Percentiles rank a stretch among this genome's conserved stretches.
These are phyloP conservation scores for Trichophyton simii DNA, from an alignment of 2,329 filamentous ascomycete species.

Conservation along the genomic window DNA sequence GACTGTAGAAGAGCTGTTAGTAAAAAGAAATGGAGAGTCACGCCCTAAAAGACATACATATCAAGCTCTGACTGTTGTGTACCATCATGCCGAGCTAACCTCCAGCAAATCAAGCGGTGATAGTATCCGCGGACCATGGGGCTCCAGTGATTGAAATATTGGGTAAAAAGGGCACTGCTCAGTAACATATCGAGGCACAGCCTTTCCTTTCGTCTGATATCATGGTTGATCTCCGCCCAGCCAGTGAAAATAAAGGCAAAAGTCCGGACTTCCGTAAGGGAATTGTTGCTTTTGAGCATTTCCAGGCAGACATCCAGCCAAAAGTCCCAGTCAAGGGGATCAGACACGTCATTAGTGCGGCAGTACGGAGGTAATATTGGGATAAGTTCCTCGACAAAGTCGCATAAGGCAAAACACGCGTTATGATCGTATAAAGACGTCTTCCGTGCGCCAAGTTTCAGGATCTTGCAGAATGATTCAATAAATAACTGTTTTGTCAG, in stretches of 20 bases:
- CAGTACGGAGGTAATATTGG: slow-evolving; percentile 52
- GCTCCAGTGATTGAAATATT: slow-evolving; percentile 86
- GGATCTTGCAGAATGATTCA: slow-evolving; percentile 57
- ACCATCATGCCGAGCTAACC: slow-evolving; percentile 64
- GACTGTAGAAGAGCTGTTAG: slow-evolving; percentile 34
- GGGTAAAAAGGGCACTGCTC: slow-evolving; percentile 60
- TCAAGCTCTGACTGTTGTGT: slow-evolving; percentile 50
- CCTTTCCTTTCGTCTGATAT: slow-evolving; percentile 53
- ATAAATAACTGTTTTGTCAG: slow-evolving; percentile 57
- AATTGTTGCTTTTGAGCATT: slow-evolving; percentile 74
- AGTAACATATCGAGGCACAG: slow-evolving; percentile 67
- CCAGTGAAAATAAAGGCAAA: slow-evolving; percentile 68
- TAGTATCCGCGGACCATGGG: slow-evolving; percentile 91
- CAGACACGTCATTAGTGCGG: slow-evolving; percentile 33
- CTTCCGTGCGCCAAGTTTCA: slow-evolving; percentile 61
- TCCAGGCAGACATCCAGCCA: slow-evolving; percentile 70
- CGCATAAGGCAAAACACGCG: slow-evolving; percentile 79
- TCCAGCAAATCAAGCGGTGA: slow-evolving; percentile 83
- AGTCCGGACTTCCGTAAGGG: slow-evolving; percentile 76
- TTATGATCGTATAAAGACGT: slow-evolving; percentile 71
- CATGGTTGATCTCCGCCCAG: slow-evolving; percentile 60
- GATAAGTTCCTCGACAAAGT: slow-evolving; percentile 75
- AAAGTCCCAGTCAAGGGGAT: slow-evolving; percentile 64
- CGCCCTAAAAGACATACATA: slow-evolving; percentile 41
- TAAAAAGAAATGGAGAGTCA: slow-evolving; percentile 11